Evolutionary conservation across 768 basidiomycete species (phyloP), one percentile per base, ranked within the genome.

Genomic region (Lactifluus pinguis): DNA sequence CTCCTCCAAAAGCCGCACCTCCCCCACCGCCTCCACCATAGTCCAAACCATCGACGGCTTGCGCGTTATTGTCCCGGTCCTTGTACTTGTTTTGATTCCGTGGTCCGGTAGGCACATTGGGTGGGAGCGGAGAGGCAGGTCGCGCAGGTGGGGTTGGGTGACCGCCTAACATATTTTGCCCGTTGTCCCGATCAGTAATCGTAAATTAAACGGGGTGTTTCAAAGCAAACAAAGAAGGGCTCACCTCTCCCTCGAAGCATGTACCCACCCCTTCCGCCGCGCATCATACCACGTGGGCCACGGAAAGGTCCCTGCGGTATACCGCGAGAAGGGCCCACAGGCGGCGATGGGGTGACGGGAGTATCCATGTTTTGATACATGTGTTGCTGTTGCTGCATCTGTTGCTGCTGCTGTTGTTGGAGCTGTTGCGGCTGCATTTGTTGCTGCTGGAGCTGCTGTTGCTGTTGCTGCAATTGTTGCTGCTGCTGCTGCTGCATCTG

Each of bases 61-160:
- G 86, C 1, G 88, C 87, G 68, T 89, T 89, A 15, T 83, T 84
- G 68, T 92, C 90, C 45, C 89, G 80, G 71, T 93, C 91, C 76
- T 92, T 92, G 75, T 93, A 92, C 69, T 90, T 90, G 69, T 89
- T 89, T 72, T 89, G 87, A 70, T 92, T 92, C 48, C 91, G 79
- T 13, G 91, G 91, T 1, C 91, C 91, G 0, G 91, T 93, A 1
- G 91, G 91, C 19, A 93, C 91, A 60, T 85, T 85, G 14, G 91
- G 89, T 1, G 91, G 91, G 1, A 93, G 78, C 17, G 91, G 91
- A 0, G 91, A 92, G 6, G 89, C 86, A 4, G 91, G 86, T 60
- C 90, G 81, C 39, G 83, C 83, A 44, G 87, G 83, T 7, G 78
- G 76, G 57, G 77, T 76, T 29, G 82, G 80, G 44, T 68, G 57